Evolutionary conservation across 2,329 filamentous ascomycete genomes (phyloP), one percentile per base, ranked within the genome.

Genomic region (Hymenoscyphus fructigenus): DNA sequence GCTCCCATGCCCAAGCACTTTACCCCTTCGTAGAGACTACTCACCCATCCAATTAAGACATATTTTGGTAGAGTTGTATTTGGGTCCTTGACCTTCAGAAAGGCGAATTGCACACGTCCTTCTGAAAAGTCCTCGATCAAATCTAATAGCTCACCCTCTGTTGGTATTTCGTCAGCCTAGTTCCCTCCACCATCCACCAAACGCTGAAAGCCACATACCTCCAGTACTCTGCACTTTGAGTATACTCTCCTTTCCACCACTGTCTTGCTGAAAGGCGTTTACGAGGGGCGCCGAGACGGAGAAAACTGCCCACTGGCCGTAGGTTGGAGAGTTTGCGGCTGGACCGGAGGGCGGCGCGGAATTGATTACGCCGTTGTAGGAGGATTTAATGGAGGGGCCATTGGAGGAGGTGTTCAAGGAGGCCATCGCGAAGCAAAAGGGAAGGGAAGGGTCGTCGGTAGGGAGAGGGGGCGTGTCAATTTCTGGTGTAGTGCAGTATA

Each of bases 41-140:
- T 68, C 75, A 87, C 85, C 91, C 95, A 99, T 70, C 91, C 93
- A 76, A 99, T 92, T 70, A 99, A 84, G 66, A 96, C 92, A 76
- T 89, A 91, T 82, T 99, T 99, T 59, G 94, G 93, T 17, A 99
- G 86, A 26, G 84, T 82, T 2, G 91, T 92, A 78, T 99, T 99
- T 63, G 93, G 91, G 76, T 99, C 95, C 78, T 93, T 97, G 81
- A 99, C 90, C 80, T 96, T 97, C 74, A 95, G 89, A 75, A 96
- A 98, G 32, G 93, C 95, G 79, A 97, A 99, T 79, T 99, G 95
- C 71, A 99, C 91, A 73, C 93, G 90, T 62, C 95, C 95, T 78
- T 99, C 95, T 71, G 90, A 98, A 79, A 99, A 97, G 69, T 99
- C 95, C 71, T 99, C 95, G 72, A 96, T 86, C 65, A 99, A 83